phyloP scores from a whole-genome alignment of 768 basidiomycete species.

The Glaciozyma martinii region DNA sequence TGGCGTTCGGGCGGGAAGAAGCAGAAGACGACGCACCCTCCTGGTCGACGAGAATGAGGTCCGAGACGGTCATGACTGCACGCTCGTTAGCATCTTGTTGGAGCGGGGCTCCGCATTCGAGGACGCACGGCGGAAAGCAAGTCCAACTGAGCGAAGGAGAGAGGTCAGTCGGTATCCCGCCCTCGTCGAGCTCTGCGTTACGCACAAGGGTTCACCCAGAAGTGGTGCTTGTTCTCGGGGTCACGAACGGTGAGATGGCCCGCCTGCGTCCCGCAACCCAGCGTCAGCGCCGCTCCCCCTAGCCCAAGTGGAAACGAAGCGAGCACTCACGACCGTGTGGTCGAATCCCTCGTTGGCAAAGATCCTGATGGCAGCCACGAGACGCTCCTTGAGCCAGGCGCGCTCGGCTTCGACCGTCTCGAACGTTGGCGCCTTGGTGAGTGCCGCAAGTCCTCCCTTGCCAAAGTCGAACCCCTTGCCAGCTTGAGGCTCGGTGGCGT shows the following conservation, averaged over 20 bases:
- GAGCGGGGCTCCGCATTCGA: neutral
- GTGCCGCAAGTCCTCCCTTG: constrained; percentile 4
- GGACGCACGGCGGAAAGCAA: neutral
- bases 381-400: constrained; percentile 14
- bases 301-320: neutral
- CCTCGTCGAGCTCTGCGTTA: neutral
- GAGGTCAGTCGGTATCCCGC: neutral
- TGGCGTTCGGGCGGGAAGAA: no score
- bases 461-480: constrained; percentile 11
- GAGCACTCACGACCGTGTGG: neutral
- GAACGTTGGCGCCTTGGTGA: constrained; percentile 17
- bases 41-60: constrained; percentile 38
- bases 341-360: constrained; percentile 24
- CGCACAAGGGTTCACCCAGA: constrained; percentile 24
- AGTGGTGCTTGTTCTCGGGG: neutral
- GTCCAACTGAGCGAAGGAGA: neutral
- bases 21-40: neutral
- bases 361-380: constrained; percentile 11
- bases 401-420: constrained; percentile 12
- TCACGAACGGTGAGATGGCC: constrained; percentile 26
- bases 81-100: neutral
- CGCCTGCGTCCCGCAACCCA: neutral
- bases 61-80: constrained; percentile 17
- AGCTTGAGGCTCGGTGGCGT: neutral
- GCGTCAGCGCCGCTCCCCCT: neutral